phyloP scores from a whole-genome alignment of 257 asterid species.

The Nemophila menziesii region DNA sequence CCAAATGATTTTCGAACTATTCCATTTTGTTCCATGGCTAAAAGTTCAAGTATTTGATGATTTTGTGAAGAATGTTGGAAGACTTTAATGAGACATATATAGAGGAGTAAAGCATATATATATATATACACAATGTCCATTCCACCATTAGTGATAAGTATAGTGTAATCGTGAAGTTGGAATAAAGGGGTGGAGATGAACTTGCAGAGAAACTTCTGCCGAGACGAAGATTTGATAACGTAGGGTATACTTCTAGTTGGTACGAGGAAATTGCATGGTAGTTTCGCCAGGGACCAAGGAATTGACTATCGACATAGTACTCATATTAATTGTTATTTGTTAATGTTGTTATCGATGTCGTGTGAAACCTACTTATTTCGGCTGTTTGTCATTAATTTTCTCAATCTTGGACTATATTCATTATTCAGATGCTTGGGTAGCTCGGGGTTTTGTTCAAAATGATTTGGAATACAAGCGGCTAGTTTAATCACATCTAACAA shows the following conservation, averaged over 20 bases:
- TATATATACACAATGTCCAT: too few relatives aligned
- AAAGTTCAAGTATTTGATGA: not conserved
- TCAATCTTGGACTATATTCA: not conserved
- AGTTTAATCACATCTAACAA: too few relatives aligned
- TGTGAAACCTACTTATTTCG: not conserved
- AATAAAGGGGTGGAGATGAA: constrained; percentile 4
- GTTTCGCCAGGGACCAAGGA: constrained; percentile 12
- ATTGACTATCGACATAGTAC: not conserved
- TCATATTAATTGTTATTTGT: too few relatives aligned
- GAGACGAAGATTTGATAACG: constrained; percentile 9
- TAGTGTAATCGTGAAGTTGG: too few relatives aligned
- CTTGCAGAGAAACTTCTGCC: constrained; percentile 15
- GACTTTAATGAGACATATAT: constrained; percentile 1
- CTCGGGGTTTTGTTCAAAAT: too few relatives aligned
- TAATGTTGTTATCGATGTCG: not conserved
- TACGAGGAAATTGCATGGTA: constrained; percentile 27
- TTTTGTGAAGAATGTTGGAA: not conserved
- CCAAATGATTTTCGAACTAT: constrained; percentile 19
- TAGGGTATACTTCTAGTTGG: constrained; percentile 10
- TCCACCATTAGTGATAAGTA: too few relatives aligned
- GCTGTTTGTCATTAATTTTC: not conserved
- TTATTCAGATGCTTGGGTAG: too few relatives aligned
- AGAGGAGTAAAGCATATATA: not conserved
- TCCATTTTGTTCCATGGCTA: constrained; percentile 14
- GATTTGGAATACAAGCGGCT: too few relatives aligned